Conservation (phyloP, 441 rosid genomes). For the Pelargonium australe region DNA sequence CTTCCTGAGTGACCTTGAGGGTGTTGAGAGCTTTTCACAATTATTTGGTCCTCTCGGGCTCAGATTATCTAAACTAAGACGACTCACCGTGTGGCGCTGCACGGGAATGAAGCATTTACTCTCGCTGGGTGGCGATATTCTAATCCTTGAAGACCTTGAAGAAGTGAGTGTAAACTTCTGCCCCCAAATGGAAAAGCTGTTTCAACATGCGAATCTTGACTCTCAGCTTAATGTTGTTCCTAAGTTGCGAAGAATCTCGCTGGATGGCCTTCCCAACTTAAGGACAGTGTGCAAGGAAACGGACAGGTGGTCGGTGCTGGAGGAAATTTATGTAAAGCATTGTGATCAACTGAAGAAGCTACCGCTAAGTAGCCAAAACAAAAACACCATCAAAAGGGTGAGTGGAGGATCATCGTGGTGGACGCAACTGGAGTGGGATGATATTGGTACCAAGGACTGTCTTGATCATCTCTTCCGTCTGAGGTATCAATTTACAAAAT, state of each 20-base stretch:
- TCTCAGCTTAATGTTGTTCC: not conserved
- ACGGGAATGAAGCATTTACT: slow-evolving; percentile 22
- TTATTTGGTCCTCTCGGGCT: slow-evolving; percentile 27
- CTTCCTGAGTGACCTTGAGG: slow-evolving; percentile 22
- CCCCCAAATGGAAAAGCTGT: slow-evolving; percentile 21
- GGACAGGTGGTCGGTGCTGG: not conserved
- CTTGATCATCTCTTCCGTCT: not conserved
- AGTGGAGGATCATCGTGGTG: slow-evolving; percentile 29
- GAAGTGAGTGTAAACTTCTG: slow-evolving; percentile 25
- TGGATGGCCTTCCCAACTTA: slow-evolving; percentile 17
- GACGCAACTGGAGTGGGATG: slow-evolving; percentile 25
- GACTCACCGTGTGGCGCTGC: slow-evolving; percentile 16
- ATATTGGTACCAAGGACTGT: not conserved
- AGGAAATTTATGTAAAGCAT: slow-evolving; percentile 15
- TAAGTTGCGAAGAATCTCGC: slow-evolving; percentile 16
- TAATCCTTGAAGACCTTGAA: slow-evolving; percentile 21
- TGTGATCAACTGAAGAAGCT: slow-evolving; percentile 20
- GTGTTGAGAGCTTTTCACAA: slow-evolving; percentile 25
- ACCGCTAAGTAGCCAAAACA: slow-evolving; percentile 16
- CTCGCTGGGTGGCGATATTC: slow-evolving; percentile 17
- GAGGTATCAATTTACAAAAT: not conserved
- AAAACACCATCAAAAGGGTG: slow-evolving; percentile 18
- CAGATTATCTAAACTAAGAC: slow-evolving; percentile 23
- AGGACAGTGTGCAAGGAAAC: slow-evolving; percentile 14
- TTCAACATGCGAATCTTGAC: slow-evolving; percentile 8